A percentile compares a stretch with the other conserved stretches of the same genome.
These are phyloP conservation scores for Phytophthora ohioensis DNA, from an alignment of 352 stramenopile species.

Conservation along the genomic window DNA sequence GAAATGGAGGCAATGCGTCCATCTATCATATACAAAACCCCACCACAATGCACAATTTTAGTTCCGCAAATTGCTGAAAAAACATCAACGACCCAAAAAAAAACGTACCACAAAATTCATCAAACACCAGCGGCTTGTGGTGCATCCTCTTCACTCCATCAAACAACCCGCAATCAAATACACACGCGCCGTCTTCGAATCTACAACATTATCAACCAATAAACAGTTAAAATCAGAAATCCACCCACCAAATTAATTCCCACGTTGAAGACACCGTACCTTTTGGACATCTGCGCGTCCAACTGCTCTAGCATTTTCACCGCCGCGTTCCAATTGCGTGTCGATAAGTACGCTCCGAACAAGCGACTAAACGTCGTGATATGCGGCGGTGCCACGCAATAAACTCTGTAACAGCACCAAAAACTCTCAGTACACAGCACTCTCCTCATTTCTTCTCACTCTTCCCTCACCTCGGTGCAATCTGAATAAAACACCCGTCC, in stretches of 20 bases:
- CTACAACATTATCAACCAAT: slow-evolving; percentile 31
- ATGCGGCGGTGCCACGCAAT: slow-evolving; percentile 80
- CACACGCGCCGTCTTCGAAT: slow-evolving; percentile 81
- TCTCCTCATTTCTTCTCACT: not conserved
- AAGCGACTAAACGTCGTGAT: slow-evolving; percentile 82
- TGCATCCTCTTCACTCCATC: slow-evolving; percentile 85
- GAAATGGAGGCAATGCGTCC: slow-evolving; percentile 84
- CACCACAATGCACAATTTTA: not conserved
- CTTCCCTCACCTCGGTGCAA: slow-evolving; percentile 64
- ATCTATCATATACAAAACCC: slow-evolving; percentile 46
- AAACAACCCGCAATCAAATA: slow-evolving; percentile 90
- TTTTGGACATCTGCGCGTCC: slow-evolving; percentile 68
- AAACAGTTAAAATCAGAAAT: slow-evolving; percentile 1
- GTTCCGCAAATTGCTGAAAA: not conserved
- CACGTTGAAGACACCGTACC: slow-evolving; percentile 39
- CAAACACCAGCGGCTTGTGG: slow-evolving; percentile 82
- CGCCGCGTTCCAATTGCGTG: slow-evolving; percentile 72
- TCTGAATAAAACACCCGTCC: slow-evolving; percentile 84
- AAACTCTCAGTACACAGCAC: slow-evolving; percentile 6
- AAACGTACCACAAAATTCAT: slow-evolving; percentile 85
- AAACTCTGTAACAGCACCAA: slow-evolving; percentile 57
- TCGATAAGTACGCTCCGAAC: slow-evolving; percentile 69
- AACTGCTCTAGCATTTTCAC: slow-evolving; percentile 80
- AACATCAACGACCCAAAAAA: slow-evolving; percentile 2
- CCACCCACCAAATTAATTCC: slow-evolving; percentile 2